Evolutionary conservation across 768 basidiomycete species (phyloP).

Genomic region (Sarcomyxa edulis): DNA sequence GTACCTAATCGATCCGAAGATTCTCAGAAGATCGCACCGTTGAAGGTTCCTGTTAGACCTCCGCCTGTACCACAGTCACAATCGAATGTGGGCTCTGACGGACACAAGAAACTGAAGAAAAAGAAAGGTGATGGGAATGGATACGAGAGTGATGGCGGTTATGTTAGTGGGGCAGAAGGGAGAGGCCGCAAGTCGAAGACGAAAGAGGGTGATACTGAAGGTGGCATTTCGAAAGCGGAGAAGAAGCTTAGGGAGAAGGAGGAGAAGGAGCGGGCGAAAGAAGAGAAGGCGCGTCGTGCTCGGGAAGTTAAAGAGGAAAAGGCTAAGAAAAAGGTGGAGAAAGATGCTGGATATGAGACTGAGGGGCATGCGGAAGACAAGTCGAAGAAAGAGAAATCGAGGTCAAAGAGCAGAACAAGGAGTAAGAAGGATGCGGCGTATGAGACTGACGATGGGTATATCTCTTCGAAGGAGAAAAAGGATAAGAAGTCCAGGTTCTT

Average conservation of each 20-base stretch:
- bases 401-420: constrained; percentile 9
- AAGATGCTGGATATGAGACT: constrained; percentile 32
- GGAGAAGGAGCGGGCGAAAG: constrained; percentile 16
- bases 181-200: constrained; percentile 17
- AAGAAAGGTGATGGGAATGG: constrained; percentile 27
- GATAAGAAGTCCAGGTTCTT: constrained; percentile 37
- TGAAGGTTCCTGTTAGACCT: no score
- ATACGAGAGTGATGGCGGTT: constrained; percentile 49
- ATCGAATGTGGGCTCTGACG: constrained; percentile 9
- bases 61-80: constrained; percentile 21
- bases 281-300: no score
- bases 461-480: constrained; percentile 28
- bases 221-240: constrained; percentile 8
- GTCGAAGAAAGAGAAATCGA: constrained; percentile 18
- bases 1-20: no score
- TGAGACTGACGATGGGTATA: constrained; percentile 20
- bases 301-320: constrained; percentile 21
- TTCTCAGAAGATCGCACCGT: no score
- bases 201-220: constrained; percentile 15
- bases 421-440: constrained; percentile 12
- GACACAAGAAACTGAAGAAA: constrained; percentile 34
- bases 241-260: constrained; percentile 24
- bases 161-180: constrained; percentile 22
- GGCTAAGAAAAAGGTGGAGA: constrained; percentile 23
- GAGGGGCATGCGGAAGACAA: constrained; percentile 19